Conservation (phyloP, 1,284 basidiomycete species). For the Gomphus bonarii region DNA sequence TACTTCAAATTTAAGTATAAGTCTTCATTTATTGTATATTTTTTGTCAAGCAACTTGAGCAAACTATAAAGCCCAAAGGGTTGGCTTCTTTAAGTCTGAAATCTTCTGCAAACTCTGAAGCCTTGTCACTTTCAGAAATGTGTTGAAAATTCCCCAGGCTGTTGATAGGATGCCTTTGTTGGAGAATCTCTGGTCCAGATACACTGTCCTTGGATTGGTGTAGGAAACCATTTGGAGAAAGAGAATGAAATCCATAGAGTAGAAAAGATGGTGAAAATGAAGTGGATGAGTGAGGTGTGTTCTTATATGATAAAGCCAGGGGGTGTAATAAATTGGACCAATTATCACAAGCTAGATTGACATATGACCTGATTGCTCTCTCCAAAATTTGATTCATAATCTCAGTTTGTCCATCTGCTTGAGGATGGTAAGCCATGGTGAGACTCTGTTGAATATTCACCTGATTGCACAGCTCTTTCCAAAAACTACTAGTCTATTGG, state of each 20-base stretch:
- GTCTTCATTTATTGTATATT: neutral
- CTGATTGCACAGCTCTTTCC: neutral
- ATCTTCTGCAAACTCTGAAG: neutral
- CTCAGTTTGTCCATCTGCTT: slow-evolving; percentile 23
- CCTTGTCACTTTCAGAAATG: slow-evolving; percentile 5
- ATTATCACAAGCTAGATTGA: slow-evolving; percentile 12
- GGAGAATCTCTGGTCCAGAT: neutral
- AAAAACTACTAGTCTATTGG: slow-evolving; percentile 15
- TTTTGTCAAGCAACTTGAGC: neutral
- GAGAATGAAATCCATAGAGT: slow-evolving; percentile 10
- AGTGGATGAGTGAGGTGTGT: slow-evolving; percentile 5
- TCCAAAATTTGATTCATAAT: slow-evolving; percentile 13
- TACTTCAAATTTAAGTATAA: neutral
- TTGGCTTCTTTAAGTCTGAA: neutral
- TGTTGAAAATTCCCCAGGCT: neutral
- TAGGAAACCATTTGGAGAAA: neutral
- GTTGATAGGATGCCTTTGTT: neutral
- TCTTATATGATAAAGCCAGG: too few species aligned
- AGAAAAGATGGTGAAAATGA: slow-evolving; percentile 15
- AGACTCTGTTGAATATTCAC: slow-evolving; percentile 16
- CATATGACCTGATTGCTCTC: slow-evolving; percentile 13
- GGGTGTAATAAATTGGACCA: slow-evolving; percentile 14
- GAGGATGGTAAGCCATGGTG: slow-evolving; percentile 22
- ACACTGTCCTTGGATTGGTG: neutral
- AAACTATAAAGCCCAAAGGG: neutral